Base-by-base conservation (phyloP, 164 flowering plant genomes). In the Berberis vulgaris region DNA sequence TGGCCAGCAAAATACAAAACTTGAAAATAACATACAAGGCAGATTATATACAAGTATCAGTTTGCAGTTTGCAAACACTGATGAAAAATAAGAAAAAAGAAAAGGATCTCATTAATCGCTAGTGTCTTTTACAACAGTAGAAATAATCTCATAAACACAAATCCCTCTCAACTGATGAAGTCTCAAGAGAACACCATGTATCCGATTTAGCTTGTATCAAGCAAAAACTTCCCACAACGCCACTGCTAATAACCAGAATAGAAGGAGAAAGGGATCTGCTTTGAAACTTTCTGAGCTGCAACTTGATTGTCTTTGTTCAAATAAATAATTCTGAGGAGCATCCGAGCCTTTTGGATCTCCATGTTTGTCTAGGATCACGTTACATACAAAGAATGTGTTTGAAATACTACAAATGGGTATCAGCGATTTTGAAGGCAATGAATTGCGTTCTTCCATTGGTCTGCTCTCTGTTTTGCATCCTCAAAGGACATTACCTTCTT, bases 401-500 rank as follows among this genome's bases (percentile, higher is more conserved):
- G 12, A 63, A 49, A 53, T 3, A 5, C 46, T 7, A 4, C 49
- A 55, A 44, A 8, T 49, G 10, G 5, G 13, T 45, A 60, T 89
- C 83, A 86, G 72, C 83, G 87, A 56, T 81, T 84, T 68, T 95
- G 97, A 72, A 95, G 92, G 63, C 78, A 73, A 75, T 95, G 98
- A 9, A 95, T 91, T 11, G 97, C 96, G 64, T 86, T 86, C 69
- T 89, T 95, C 99, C 99, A 95, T 63, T 85, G 97, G 77, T 72
- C 76, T 1, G 98, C 99, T 77, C 96, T 78, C 67, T 89, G 97
- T 76, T 95, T 95, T 49, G 91, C 72, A 75, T 95, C 98, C 72
- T 95, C 98, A 67, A 91, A 92, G 4, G 85, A 73, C 73, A 82
- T 59, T 7, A 91, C 90, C 79, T 95, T 91, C 81, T 95, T 95